Evolutionary conservation across 352 stramenopile species (phyloP).

Genomic region (Phytophthora pinifolia): DNA sequence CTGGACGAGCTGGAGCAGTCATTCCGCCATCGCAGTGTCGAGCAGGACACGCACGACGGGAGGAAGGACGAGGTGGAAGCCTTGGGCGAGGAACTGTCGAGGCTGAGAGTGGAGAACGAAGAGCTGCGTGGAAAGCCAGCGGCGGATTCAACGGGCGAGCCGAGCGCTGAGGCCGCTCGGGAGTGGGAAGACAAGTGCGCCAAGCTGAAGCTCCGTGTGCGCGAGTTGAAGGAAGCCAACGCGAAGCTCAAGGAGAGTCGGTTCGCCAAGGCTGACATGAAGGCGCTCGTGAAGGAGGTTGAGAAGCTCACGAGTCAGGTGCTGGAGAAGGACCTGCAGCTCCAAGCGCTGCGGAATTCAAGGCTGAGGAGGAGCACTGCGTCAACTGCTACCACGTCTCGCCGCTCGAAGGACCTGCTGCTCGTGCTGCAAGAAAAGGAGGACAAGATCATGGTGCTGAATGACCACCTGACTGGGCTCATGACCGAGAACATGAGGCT

Average conservation of each 20-base stretch:
- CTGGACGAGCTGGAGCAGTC: slow-evolving; percentile 30
- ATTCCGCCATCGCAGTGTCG: slow-evolving; percentile 9
- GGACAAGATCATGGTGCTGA: slow-evolving; percentile 79
- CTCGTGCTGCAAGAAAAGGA: slow-evolving; percentile 57
- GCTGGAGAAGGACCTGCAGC: slow-evolving; percentile 51
- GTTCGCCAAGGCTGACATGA: slow-evolving; percentile 44
- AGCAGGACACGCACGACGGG: slow-evolving; percentile 14
- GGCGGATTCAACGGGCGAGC: slow-evolving; percentile 3
- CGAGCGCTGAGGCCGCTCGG: slow-evolving; percentile 7
- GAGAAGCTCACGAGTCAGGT: slow-evolving; percentile 51
- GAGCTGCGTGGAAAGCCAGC: slow-evolving; percentile 31
- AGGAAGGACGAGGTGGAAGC: slow-evolving; percentile 29
- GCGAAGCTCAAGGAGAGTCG: slow-evolving; percentile 47
- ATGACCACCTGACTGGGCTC: slow-evolving; percentile 84
- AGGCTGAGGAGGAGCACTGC: slow-evolving; percentile 12
- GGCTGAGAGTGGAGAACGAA: slow-evolving; percentile 57
- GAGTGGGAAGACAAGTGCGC: slow-evolving; percentile 47
- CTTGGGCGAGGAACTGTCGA: slow-evolving; percentile 43
- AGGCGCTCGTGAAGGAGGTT: slow-evolving; percentile 48
- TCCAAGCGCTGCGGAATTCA: slow-evolving; percentile 39
- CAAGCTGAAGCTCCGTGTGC: slow-evolving; percentile 48
- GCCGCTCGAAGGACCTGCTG: slow-evolving; percentile 55
- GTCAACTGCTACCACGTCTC: slow-evolving; percentile 28
- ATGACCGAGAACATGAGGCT: slow-evolving; percentile 79
- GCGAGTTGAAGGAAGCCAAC: slow-evolving; percentile 55